These are phyloP conservation scores for Podochytrium sp. DNA, from an alignment of 192 early-diverging fungal genomes.

Conservation along the genomic window DNA sequence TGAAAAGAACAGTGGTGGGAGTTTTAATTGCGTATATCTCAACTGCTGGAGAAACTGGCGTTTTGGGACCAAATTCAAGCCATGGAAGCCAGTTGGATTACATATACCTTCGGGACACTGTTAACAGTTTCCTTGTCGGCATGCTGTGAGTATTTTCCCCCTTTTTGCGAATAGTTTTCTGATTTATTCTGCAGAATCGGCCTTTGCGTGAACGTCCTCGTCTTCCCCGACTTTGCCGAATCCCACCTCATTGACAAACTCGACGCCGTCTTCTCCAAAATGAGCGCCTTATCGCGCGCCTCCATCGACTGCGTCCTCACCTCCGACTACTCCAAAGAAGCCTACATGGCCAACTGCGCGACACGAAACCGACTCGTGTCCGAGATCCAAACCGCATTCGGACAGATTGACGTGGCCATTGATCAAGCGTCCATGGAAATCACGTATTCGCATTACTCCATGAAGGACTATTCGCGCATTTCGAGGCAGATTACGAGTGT, in stretches of 20 bases:
- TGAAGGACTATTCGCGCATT: conserved; percentile 5
- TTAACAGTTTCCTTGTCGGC: background rate
- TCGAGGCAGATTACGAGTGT: background rate
- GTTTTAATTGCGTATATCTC: conserved; percentile 5
- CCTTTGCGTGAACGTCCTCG: no score
- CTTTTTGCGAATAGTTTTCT: no score
- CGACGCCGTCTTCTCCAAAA: background rate
- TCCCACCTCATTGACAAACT: background rate
- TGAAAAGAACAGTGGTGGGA: background rate
- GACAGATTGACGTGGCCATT: background rate
- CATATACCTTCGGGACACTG: background rate
- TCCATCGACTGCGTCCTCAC: background rate
- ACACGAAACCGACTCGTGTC: background rate
- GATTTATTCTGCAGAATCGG: no score
- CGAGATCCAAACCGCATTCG: background rate
- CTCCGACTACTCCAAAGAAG: background rate
- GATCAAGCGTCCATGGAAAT: conserved; percentile 21
- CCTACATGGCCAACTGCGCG: background rate
- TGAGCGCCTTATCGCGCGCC: background rate
- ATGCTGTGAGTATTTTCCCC: background rate
- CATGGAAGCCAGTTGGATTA: background rate
- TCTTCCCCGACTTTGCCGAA: conserved; percentile 29
- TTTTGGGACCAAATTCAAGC: background rate
- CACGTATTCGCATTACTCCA: background rate
- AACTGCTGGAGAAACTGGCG: background rate